Evolutionary conservation across 2,329 filamentous ascomycete genomes (phyloP).

Genomic region (Phyllosticta citribraziliensis): DNA sequence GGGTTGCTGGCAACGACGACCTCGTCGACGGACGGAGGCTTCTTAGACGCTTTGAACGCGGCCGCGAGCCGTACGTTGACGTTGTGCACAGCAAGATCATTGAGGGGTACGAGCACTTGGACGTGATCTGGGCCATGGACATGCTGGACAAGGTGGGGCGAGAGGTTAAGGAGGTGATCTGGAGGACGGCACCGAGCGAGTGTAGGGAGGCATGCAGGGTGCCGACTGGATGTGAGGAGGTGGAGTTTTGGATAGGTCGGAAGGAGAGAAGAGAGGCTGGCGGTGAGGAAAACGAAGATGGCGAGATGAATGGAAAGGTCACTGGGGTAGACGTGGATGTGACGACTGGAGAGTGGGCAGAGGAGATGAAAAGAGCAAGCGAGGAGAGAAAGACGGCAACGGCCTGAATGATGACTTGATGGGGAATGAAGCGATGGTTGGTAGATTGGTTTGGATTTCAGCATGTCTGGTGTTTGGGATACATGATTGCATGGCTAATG

Average conservation of each 20-base stretch:
- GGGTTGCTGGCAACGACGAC: constrained; percentile 74
- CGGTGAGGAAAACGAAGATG: not conserved
- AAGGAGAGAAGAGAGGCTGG: not conserved
- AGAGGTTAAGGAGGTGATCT: constrained; percentile 72
- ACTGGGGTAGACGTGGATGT: constrained; percentile 17
- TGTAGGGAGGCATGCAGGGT: constrained; percentile 51
- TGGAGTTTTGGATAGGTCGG: constrained; percentile 20
- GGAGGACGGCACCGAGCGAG: constrained; percentile 57
- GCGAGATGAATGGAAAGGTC: constrained; percentile 10
- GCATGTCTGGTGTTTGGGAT: not conserved
- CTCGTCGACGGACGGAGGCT: constrained; percentile 74
- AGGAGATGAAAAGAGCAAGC: constrained; percentile 13
- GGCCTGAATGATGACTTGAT: not conserved
- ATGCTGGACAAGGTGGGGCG: constrained; percentile 70
- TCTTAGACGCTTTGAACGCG: constrained; percentile 62
- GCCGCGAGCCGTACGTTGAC: constrained; percentile 69
- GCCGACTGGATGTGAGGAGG: constrained; percentile 53
- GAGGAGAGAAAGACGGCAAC: not conserved
- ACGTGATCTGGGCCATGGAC: constrained; percentile 93
- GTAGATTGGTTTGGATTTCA: not conserved
- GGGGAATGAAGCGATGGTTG: not conserved
- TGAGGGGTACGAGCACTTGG: constrained; percentile 83
- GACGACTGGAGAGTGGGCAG: constrained; percentile 24
- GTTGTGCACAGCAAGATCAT: constrained; percentile 77
- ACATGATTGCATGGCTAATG: not conserved